Base-by-base conservation (phyloP, 73 alveolate species). In the Paramecium caudatum region DNA sequence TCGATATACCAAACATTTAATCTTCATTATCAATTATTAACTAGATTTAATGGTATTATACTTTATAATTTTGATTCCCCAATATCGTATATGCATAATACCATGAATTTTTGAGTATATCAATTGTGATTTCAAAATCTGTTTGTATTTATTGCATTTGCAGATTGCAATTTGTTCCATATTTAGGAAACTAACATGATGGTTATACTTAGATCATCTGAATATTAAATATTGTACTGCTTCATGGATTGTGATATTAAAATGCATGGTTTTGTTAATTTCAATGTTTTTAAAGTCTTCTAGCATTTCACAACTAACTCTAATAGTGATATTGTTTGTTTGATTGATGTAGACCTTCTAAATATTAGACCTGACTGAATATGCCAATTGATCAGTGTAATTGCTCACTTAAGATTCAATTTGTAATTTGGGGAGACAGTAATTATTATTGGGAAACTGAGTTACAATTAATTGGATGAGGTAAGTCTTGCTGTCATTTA, bases 251-350 rank as follows among this genome's bases (percentile, higher is more conserved):
- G 46, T 55, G 23, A 55, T 27, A 55, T 55, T 55, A 55, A 55
- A 55, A 55, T 55, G 45, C 80, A 55, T 55, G 23, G 80, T 55
- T 4, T 55, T 55, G 12, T 55, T 55, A 43, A 55, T 55, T 55
- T 55, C 30, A 10, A 10, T 37, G 30, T 55, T 55, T 55, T 23
- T 12, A 55, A 55, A 55, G 21, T 55, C 8, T 9, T 55, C 80
- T 23, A 55, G 7, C 4, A 23, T 1, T 9, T 23, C 30, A 23
- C 80, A 55, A 55, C 23, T 19, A 55, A 55, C 80, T 55, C 30
- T 55, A 21, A 55, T 55, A 23, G 80, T 55, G 0, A 55, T 55
- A 27, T 55, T 55, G 5, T 55, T 43, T 27, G 80, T 55, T 23
- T 17, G 30, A 55, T 55, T 5, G 7, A 55, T 27, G 30, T 55